These are phyloP conservation scores for Alopecurus myosuroides DNA, from an alignment of 176 grass and related monocot species.

Conservation along the genomic window DNA sequence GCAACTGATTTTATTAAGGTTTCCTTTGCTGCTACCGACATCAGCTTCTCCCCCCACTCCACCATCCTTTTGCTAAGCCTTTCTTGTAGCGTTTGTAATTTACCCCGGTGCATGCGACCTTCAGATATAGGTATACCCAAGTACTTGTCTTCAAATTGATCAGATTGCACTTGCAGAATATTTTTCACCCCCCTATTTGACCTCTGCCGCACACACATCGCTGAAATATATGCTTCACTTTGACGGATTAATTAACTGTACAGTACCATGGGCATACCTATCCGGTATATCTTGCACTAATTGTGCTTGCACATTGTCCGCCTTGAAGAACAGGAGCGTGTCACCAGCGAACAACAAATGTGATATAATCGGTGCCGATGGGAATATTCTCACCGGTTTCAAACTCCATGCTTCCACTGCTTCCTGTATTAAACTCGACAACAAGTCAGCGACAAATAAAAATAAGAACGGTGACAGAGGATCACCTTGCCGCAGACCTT, in stretches of 20 bases:
- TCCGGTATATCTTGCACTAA: neutral
- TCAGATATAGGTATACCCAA: no score
- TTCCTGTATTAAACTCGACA: neutral
- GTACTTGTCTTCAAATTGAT: no score
- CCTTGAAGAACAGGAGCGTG: neutral
- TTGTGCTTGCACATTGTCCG: accelerated
- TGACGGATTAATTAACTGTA: neutral
- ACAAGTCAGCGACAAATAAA: neutral
- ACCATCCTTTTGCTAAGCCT: no score
- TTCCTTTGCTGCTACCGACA: neutral
- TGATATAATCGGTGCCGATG: neutral
- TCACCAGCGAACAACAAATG: neutral
- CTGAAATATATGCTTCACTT: neutral
- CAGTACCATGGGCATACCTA: accelerated
- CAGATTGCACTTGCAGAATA: no score
- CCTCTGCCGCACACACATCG: neutral
- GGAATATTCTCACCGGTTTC: neutral
- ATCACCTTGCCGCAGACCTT: neutral
- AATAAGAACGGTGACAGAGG: neutral
- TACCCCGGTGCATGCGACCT: no score
- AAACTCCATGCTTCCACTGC: neutral
- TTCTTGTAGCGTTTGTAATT: no score
- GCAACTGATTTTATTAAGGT: neutral
- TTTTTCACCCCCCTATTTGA: neutral
- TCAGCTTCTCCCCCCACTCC: neutral